Evolutionary conservation across 2,329 filamentous ascomycete genomes (phyloP).

Genomic region (Ophiostoma perfectum): DNA sequence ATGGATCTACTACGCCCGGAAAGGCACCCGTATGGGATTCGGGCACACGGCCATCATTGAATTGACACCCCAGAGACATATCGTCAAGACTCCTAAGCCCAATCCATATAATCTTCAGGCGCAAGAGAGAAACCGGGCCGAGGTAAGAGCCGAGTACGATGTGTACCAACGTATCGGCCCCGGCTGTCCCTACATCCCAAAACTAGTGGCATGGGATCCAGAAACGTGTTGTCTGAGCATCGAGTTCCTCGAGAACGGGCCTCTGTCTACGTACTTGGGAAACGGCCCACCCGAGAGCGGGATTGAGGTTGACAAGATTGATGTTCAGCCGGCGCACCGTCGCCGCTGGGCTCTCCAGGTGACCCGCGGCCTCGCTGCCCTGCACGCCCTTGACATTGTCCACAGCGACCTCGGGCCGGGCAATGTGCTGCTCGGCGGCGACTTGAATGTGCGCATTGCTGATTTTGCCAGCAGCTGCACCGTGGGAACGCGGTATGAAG

Average conservation of each 20-base stretch:
- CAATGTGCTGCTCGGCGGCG: slow-evolving; percentile 10
- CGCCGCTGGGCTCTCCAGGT: neutral
- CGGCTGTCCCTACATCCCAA: neutral
- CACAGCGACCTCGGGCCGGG: slow-evolving; percentile 13
- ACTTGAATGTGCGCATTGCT: slow-evolving; percentile 3
- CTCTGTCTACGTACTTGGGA: too few species aligned
- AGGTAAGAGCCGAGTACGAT: neutral
- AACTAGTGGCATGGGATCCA: neutral
- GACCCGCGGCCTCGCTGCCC: neutral
- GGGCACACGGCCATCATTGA: slow-evolving; percentile 14
- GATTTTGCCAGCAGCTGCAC: slow-evolving; percentile 10
- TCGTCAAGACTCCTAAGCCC: slow-evolving; percentile 6
- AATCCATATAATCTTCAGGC: neutral
- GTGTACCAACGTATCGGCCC: neutral
- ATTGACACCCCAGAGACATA: neutral
- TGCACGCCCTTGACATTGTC: neutral
- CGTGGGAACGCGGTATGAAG: neutral
- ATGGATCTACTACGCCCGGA: slow-evolving; percentile 10
- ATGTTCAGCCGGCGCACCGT: neutral
- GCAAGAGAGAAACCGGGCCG: neutral
- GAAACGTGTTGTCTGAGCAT: neutral
- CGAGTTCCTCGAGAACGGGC: neutral
- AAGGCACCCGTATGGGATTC: neutral
- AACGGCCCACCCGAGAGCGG: neutral
- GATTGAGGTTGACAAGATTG: neutral